These are phyloP conservation scores for Stachybotrys elegans DNA, from an alignment of 2,329 filamentous ascomycete species.

Conservation along the genomic window DNA sequence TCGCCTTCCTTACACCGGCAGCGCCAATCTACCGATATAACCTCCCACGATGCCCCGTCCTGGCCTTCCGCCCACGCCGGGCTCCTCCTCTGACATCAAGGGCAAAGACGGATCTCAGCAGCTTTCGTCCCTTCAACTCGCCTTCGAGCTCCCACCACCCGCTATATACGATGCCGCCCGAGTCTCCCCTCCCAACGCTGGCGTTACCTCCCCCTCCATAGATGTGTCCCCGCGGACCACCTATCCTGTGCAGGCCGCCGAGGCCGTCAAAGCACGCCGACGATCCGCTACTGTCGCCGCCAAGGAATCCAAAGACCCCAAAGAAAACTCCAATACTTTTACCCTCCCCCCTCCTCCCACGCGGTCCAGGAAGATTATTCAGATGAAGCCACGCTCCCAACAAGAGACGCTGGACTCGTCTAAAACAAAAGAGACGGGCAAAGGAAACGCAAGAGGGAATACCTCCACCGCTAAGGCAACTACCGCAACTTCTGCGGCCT, in stretches of 20 bases:
- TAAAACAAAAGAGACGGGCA: constrained; percentile 18
- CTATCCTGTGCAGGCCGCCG: constrained; percentile 44
- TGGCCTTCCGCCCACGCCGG: constrained; percentile 63
- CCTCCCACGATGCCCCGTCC: constrained; percentile 30
- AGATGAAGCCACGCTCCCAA: constrained; percentile 74
- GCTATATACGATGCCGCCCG: constrained; percentile 53
- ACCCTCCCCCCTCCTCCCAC: constrained; percentile 88
- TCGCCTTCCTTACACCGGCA: no score
- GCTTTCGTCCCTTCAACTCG: constrained; percentile 56
- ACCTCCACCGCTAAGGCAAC: constrained; percentile 13
- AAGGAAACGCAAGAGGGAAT: constrained; percentile 14
- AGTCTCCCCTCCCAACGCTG: constrained; percentile 25
- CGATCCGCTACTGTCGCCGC: constrained; percentile 44
- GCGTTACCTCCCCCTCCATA: constrained; percentile 22
- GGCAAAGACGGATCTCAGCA: constrained; percentile 63
- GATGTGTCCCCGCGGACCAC: constrained; percentile 19
- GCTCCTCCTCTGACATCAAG: constrained; percentile 73
- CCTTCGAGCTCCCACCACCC: constrained; percentile 73
- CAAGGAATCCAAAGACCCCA: constrained; percentile 42
- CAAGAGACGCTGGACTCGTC: constrained; percentile 24
- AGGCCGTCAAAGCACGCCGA: constrained; percentile 49
- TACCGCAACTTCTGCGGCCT: constrained; percentile 10
- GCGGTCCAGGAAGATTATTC: constrained; percentile 90
- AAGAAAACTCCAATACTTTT: no score
- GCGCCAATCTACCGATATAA: no score